A percentile compares a stretch with the other conserved stretches of the same genome.
Evolutionary conservation across 257 asterid species (phyloP).

Genomic region (Jacaranda copaia): DNA sequence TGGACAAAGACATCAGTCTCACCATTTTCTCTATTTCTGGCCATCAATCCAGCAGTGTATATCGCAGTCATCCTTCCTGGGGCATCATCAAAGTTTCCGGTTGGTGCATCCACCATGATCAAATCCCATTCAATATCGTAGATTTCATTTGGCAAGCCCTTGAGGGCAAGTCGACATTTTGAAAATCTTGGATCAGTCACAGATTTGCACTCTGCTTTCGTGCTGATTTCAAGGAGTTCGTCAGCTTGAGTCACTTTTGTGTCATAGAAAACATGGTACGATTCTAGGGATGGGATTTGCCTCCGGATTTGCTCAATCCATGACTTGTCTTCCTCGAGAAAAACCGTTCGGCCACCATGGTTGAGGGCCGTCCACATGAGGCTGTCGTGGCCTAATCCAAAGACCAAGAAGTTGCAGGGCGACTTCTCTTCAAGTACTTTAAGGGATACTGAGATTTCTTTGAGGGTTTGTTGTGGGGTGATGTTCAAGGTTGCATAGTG

Average conservation of each 20-base stretch:
- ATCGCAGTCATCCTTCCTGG: constrained; percentile 93
- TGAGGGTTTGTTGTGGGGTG: constrained; percentile 87
- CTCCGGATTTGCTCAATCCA: constrained; percentile 71
- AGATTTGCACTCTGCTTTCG: constrained; percentile 56
- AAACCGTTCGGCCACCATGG: constrained; percentile 81
- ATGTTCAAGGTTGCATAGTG: constrained; percentile 84
- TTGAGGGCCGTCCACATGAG: constrained; percentile 93
- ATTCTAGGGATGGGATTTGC: constrained; percentile 64
- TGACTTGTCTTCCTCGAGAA: constrained; percentile 77
- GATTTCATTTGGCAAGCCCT: constrained; percentile 62
- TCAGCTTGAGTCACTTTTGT: constrained; percentile 77
- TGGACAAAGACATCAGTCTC: constrained; percentile 91
- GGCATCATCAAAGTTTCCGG: constrained; percentile 77
- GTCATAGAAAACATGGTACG: constrained; percentile 72
- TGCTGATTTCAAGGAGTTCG: constrained; percentile 60
- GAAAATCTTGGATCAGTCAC: constrained; percentile 82
- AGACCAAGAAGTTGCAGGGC: constrained; percentile 85
- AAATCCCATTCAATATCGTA: constrained; percentile 86
- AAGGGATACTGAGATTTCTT: constrained; percentile 75
- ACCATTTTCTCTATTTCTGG: constrained; percentile 69
- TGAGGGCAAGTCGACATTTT: constrained; percentile 65
- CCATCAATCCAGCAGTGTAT: constrained; percentile 84
- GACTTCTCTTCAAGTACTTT: constrained; percentile 66
- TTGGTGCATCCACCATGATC: constrained; percentile 95
- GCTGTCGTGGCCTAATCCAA: constrained; percentile 89